Percentiles rank a stretch among this genome's conserved stretches.
These are phyloP conservation scores for Symbiodinium pilosum DNA, from an alignment of 73 alveolate species.

Conservation along the genomic window DNA sequence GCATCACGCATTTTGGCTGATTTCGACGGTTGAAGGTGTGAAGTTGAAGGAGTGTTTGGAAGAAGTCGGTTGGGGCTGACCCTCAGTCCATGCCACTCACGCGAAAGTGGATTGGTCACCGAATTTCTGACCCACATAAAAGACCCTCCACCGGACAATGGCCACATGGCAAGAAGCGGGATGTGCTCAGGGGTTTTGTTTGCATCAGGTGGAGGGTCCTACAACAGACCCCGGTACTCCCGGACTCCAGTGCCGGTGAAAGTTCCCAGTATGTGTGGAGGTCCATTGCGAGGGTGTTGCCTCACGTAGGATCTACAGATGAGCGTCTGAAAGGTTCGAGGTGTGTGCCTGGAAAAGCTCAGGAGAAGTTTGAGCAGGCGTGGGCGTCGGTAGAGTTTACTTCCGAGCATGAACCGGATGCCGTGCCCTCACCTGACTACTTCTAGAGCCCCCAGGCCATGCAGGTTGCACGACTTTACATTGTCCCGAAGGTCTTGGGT, in stretches of 20 bases:
- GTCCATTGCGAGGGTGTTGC: neutral
- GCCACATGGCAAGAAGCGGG: too few species aligned
- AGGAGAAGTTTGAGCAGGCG: neutral
- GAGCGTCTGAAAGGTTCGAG: neutral
- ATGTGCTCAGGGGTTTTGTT: too few species aligned
- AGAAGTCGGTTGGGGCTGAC: too few species aligned
- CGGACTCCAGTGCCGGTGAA: conserved; percentile 5
- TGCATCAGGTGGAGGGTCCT: neutral
- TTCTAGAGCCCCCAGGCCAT: too few species aligned
- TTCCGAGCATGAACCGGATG: neutral
- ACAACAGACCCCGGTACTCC: neutral
- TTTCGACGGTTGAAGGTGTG: too few species aligned
- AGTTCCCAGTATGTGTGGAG: neutral
- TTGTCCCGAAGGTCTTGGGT: neutral
- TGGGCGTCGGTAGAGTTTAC: too few species aligned
- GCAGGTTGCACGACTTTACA: neutral
- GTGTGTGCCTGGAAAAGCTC: neutral
- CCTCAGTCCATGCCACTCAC: too few species aligned
- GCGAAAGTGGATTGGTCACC: too few species aligned
- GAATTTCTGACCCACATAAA: too few species aligned
- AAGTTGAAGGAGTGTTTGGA: too few species aligned
- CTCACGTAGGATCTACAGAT: neutral
- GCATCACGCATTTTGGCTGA: too few species aligned
- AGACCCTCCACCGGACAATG: too few species aligned
- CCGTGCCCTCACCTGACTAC: neutral